Percentiles rank a stretch among this genome's conserved stretches.
Evolutionary conservation across 78 protist genomes (phyloP).

Genomic region (Trichosphaerium sp.): DNA sequence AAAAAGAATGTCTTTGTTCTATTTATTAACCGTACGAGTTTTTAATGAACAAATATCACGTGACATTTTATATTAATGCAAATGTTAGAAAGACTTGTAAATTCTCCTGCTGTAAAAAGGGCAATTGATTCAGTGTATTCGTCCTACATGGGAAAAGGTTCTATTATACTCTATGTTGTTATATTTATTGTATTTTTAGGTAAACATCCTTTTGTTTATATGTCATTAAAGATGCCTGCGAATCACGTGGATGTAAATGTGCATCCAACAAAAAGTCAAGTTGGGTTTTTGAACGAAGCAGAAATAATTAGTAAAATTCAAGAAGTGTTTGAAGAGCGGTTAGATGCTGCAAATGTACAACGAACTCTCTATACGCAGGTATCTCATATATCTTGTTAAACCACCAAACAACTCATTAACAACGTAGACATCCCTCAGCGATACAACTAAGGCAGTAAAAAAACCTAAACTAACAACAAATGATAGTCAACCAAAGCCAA

Average conservation of each 20-base stretch:
- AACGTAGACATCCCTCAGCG: no score
- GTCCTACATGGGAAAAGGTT: constrained; percentile 55
- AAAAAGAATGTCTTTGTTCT: constrained; percentile 52
- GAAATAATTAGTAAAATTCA: no score
- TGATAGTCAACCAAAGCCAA: no score
- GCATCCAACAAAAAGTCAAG: constrained; percentile 95
- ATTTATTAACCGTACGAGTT: constrained; percentile 68
- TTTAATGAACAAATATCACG: not conserved
- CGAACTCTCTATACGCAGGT: no score
- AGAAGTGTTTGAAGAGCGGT: no score
- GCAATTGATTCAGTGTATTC: constrained; percentile 54
- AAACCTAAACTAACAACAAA: no score
- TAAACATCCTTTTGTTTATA: not conserved
- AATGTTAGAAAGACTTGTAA: constrained; percentile 74
- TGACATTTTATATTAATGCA: not conserved
- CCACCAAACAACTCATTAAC: no score
- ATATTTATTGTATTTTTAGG: constrained; percentile 64
- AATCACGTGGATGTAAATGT: constrained; percentile 90
- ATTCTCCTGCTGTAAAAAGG: constrained; percentile 34
- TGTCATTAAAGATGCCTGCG: constrained; percentile 56
- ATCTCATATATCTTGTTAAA: no score
- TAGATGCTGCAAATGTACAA: no score
- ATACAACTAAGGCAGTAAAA: no score
- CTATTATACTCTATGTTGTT: no score
- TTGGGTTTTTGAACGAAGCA: constrained; percentile 42